A percentile compares a stretch with the other conserved stretches of the same genome.
phyloP scores from a whole-genome alignment of 2,329 filamentous ascomycete genomes.

The Laburnicola sp. region DNA sequence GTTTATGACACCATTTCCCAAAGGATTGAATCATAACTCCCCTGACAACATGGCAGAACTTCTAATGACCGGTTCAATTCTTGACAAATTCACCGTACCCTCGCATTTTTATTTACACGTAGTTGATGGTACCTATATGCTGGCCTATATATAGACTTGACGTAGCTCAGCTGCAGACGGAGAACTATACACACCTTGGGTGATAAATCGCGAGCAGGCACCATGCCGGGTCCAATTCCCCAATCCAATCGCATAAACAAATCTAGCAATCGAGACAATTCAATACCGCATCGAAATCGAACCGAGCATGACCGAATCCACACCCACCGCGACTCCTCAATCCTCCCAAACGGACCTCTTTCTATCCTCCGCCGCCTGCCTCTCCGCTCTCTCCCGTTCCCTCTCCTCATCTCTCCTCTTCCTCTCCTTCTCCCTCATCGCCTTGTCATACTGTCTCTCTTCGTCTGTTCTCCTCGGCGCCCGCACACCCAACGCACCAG shows the following conservation, averaged over 20 bases:
- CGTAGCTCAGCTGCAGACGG: too few relatives aligned
- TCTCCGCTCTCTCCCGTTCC: constrained; percentile 64
- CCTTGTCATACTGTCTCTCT: constrained; percentile 81
- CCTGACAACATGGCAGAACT: background rate
- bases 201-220: too few relatives aligned
- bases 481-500: constrained; percentile 79
- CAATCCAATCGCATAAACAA: too few relatives aligned
- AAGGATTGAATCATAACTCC: constrained; percentile 15
- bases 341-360: constrained; percentile 86
- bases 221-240: too few relatives aligned
- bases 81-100: too few relatives aligned
- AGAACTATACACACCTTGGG: too few relatives aligned
- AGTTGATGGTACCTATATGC: too few relatives aligned
- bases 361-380: constrained; percentile 69
- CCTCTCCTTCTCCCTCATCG: constrained; percentile 80
- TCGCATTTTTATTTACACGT: too few relatives aligned
- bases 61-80: too few relatives aligned
- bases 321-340: constrained; percentile 29
- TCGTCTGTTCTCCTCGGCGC: constrained; percentile 83
- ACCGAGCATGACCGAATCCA: background rate
- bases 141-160: too few relatives aligned
- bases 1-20: constrained; percentile 21
- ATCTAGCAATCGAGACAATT: too few relatives aligned
- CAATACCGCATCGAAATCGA: too few relatives aligned
- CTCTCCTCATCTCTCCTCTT: constrained; percentile 73